A percentile compares a stretch with the other conserved stretches of the same genome.
These are phyloP conservation scores for Abrus pulchellus DNA, from an alignment of 306 rosid species.

Conservation along the genomic window DNA sequence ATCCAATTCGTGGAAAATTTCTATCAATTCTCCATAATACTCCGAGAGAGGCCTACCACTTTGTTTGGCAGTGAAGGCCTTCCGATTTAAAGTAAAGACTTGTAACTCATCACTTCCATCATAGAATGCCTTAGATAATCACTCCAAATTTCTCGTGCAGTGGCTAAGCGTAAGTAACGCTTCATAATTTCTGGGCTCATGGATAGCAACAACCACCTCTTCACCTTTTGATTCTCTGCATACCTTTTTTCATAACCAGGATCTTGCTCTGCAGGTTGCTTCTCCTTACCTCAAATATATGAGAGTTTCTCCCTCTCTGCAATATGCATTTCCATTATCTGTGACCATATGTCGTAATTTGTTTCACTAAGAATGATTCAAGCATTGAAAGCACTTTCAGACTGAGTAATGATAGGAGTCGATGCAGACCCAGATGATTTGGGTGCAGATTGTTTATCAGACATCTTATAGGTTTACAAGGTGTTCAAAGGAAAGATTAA, in stretches of 20 bases:
- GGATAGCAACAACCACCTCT: not conserved
- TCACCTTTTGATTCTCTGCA: not conserved
- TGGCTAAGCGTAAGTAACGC: not conserved
- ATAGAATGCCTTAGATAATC: not conserved
- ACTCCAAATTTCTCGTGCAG: too few species aligned
- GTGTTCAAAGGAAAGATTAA: too few species aligned
- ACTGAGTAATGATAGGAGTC: too few species aligned
- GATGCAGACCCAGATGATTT: too few species aligned
- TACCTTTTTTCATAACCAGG: not conserved
- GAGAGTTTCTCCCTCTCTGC: too few species aligned
- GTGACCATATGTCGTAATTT: too few species aligned
- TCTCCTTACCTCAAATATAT: not conserved
- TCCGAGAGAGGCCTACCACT: not conserved
- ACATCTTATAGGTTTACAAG: too few species aligned
- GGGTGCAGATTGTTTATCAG: too few species aligned
- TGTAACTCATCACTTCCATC: not conserved
- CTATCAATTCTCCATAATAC: not conserved
- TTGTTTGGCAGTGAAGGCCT: not conserved
- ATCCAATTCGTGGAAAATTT: conserved; percentile 2
- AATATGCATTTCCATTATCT: too few species aligned
- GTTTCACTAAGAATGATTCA: too few species aligned
- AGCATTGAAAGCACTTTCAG: too few species aligned
- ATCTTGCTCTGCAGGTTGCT: not conserved
- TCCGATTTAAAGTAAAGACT: not conserved
- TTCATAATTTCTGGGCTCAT: not conserved